phyloP scores from a whole-genome alignment of 805 yeast species.

The Tetrapisispora pingtungensis region DNA sequence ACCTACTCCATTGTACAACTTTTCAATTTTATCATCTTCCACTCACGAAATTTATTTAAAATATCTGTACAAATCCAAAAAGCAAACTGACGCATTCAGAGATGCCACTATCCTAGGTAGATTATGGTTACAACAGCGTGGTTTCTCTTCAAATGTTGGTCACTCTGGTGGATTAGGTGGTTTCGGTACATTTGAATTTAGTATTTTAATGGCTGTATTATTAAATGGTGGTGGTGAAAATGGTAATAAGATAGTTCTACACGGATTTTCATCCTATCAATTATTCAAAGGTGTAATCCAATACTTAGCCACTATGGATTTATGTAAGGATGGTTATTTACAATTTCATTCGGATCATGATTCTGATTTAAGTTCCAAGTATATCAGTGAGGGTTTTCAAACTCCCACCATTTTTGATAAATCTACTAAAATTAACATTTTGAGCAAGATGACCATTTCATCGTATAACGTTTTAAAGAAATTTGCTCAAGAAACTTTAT shows the following conservation, averaged over 20 bases:
- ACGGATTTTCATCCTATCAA: constrained; percentile 90
- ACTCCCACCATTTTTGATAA: constrained; percentile 72
- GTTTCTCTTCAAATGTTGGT: constrained; percentile 52
- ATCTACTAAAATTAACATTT: constrained; percentile 61
- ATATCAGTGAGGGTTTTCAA: constrained; percentile 48
- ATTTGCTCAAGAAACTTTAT: constrained; percentile 60
- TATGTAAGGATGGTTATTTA: constrained; percentile 51
- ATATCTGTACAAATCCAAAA: constrained; percentile 64
- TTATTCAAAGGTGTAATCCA: constrained; percentile 80
- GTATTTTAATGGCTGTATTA: constrained; percentile 67
- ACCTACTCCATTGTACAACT: constrained; percentile 74
- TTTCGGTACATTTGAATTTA: constrained; percentile 88
- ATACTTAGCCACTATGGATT: constrained; percentile 72
- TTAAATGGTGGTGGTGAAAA: constrained; percentile 71
- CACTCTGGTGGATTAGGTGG: constrained; percentile 51
- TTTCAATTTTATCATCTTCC: constrained; percentile 62
- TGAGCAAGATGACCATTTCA: constrained; percentile 69
- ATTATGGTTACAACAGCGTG: constrained; percentile 85
- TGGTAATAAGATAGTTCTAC: constrained; percentile 67
- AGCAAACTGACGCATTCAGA: constrained; percentile 67
- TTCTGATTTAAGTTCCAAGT: constrained; percentile 25
- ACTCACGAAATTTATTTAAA: constrained; percentile 62
- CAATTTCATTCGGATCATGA: constrained; percentile 45
- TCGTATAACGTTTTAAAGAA: constrained; percentile 53
- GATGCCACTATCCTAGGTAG: constrained; percentile 84